Conservation (phyloP, 495 filamentous ascomycete genomes). For the Penicillium subrubescens region DNA sequence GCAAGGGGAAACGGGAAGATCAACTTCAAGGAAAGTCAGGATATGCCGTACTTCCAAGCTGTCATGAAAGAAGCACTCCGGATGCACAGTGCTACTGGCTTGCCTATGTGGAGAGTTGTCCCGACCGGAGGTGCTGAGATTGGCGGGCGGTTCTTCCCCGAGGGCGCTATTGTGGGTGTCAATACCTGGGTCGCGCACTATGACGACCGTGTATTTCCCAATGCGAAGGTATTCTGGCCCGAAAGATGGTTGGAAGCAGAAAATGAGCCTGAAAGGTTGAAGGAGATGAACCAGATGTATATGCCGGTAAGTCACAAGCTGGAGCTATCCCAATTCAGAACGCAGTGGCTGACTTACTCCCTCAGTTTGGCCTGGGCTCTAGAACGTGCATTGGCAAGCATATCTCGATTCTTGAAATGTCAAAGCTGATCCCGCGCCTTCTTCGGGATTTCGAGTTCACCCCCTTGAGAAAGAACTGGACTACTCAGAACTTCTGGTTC, state of each 20-base stretch:
- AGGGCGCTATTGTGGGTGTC: slow-evolving; percentile 53
- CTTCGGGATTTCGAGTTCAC: slow-evolving; percentile 46
- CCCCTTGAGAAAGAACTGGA: slow-evolving; percentile 36
- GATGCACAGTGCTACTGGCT: slow-evolving; percentile 42
- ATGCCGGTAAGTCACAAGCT: slow-evolving; percentile 37
- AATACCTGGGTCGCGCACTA: slow-evolving; percentile 56
- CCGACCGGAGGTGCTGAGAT: slow-evolving; percentile 43
- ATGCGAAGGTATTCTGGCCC: slow-evolving; percentile 35
- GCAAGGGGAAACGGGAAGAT: slow-evolving; percentile 28
- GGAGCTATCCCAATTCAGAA: no score
- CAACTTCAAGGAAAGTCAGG: slow-evolving; percentile 53
- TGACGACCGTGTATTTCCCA: slow-evolving; percentile 49
- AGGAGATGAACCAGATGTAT: slow-evolving; percentile 46
- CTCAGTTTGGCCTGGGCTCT: slow-evolving; percentile 50
- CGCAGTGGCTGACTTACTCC: background rate
- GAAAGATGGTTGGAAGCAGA: slow-evolving; percentile 45
- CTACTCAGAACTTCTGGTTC: slow-evolving; percentile 51
- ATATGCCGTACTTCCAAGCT: slow-evolving; percentile 52
- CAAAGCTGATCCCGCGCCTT: slow-evolving; percentile 49
- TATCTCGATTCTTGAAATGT: slow-evolving; percentile 51
- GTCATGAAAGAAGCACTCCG: slow-evolving; percentile 50
- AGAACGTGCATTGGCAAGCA: slow-evolving; percentile 52
- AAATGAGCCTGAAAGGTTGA: slow-evolving; percentile 29
- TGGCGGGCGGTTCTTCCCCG: slow-evolving; percentile 38
- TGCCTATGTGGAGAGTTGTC: slow-evolving; percentile 43